A percentile compares a stretch with the other conserved stretches of the same genome.
These are phyloP conservation scores for Aphanomyces cochlioides DNA, from an alignment of 352 stramenopile genomes.

Conservation along the genomic window DNA sequence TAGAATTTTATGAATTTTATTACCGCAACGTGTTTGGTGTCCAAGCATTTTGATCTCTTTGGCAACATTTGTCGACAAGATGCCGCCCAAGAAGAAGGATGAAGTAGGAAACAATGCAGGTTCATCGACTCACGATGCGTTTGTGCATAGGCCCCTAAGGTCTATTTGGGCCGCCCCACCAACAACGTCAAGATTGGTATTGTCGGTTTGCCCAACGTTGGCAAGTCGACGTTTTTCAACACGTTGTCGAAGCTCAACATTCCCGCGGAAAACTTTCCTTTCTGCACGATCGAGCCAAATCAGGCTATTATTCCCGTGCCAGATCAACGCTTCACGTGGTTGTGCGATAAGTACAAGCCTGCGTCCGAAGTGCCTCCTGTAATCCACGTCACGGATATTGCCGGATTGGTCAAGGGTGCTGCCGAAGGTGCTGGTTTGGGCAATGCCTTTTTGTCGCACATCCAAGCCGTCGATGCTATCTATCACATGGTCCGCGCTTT, in stretches of 20 bases:
- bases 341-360: conserved; percentile 95
- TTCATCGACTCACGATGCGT: background rate
- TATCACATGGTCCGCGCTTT: conserved; percentile 98
- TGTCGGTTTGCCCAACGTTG: conserved; percentile 99
- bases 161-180: conserved; percentile 72
- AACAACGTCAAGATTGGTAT: conserved; percentile 99
- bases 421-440: conserved; percentile 97
- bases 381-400: conserved; percentile 99
- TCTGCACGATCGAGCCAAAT: conserved; percentile 99
- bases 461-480: conserved; percentile 98
- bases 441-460: conserved; percentile 99
- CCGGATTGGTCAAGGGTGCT: conserved; percentile 96
- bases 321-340: conserved; percentile 99
- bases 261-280: conserved; percentile 91
- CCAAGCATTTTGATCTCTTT: conserved; percentile 12
- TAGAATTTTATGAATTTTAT: background rate
- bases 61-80: conserved; percentile 32
- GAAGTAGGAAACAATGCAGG: conserved; percentile 41
- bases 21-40: conserved; percentile 9
- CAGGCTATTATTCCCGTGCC: conserved; percentile 94
- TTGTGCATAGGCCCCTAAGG: conserved; percentile 10
- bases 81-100: conserved; percentile 86
- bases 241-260: conserved; percentile 94
- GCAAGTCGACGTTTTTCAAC: conserved; percentile 99
- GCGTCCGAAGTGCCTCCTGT: conserved; percentile 93